Base-by-base conservation (phyloP, 1,284 basidiomycete genomes). In the Lignosus rhinocerotis region DNA sequence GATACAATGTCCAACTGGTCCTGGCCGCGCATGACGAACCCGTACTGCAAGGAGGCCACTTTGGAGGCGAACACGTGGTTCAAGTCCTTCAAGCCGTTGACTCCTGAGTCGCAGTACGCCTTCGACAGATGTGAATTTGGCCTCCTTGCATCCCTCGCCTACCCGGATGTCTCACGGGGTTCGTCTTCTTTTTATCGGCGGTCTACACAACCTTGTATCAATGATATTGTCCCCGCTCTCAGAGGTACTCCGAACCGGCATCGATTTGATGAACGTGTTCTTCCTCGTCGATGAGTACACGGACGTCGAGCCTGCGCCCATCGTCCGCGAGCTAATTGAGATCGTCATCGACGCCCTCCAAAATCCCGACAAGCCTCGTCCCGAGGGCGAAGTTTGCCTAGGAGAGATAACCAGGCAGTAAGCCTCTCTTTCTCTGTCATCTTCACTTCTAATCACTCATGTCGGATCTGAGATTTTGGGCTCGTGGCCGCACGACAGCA, bases 231-330 rank as follows among this genome's bases (percentile, higher is more conserved):
- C 14, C n/a, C 41, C 10, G 6, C 11, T 14, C 17, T 11, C 25
- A 45, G 43, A 45, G 21, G 21, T 2, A 11, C 52, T 72, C 25
- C 66, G 73, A 3, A 66, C 62, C 16, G 66, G 65, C 5, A 75
- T 74, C 60, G 78, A 80, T 56, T 61, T 78, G 12, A 77, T 77
- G 71, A 74, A 74, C 45, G 61, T 77, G 6, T 76, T 77, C 59
- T 79, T 78, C 59, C 70, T 76, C 12, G 69, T 78, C 44, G 78
- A 80, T 58, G 76, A 80, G 56, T 74, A 75, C 57, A 73, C 75
- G 11, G 78, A 80, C 56, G 63, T 71, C 1, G 69, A 70, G 32
- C 55, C 65, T 30, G 66, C 65, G 2, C 52, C 66, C 2, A 61
- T 54, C 16, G 72, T 69, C 44, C 64, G 60, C 8, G 33, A 62